Base-by-base conservation (phyloP, 805 yeast species). In the Hanseniaspora meyeri region DNA sequence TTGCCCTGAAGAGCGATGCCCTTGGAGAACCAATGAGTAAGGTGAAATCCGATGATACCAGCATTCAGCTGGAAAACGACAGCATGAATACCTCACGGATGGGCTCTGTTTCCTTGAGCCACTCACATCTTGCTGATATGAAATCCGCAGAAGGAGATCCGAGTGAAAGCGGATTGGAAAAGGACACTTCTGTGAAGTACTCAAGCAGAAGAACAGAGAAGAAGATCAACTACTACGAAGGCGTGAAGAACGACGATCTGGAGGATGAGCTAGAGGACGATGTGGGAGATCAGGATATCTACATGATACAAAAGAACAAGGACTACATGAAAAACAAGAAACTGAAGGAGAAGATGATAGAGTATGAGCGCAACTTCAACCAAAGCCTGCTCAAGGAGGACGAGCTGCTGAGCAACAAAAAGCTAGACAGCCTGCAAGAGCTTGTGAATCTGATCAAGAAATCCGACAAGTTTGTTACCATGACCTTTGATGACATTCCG, bases 161-260 rank as follows among this genome's bases (percentile, higher is more conserved):
- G 4, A 45, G 17, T 9, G 37, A 45, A 8, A 17, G 9, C 3
- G 20, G 4, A 7, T 8, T 31, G 16, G 34, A 31, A 5, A 45
- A 31, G 12, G 24, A 29, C 9, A 43, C 10, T 6, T 20, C 20
- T 5, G 16, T 7, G 1, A 31, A 45, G 37, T 31, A 31, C 17
- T 17, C 48, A 16, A 43, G 55, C 17, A 51, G 55, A 51, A 43
- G 55, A 51, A 43, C 48, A n/a, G 42, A 51, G 8, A 45, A 51
- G 19, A 51, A 31, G 29, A 43, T 51, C 67, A 10, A 61, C 62
- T 20, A 73, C 67, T 59, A 60, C 12, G 57, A 51, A 34, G 59
- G 58, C 36, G 57, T 59, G 49, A 59, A 55, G 20, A 29, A 24
- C 8, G 43, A 49, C 4, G 48, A 45, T 6, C 12, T 24, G 14